Base-by-base conservation (phyloP, 495 filamentous ascomycete genomes). In the Penicillium mononematosum region DNA sequence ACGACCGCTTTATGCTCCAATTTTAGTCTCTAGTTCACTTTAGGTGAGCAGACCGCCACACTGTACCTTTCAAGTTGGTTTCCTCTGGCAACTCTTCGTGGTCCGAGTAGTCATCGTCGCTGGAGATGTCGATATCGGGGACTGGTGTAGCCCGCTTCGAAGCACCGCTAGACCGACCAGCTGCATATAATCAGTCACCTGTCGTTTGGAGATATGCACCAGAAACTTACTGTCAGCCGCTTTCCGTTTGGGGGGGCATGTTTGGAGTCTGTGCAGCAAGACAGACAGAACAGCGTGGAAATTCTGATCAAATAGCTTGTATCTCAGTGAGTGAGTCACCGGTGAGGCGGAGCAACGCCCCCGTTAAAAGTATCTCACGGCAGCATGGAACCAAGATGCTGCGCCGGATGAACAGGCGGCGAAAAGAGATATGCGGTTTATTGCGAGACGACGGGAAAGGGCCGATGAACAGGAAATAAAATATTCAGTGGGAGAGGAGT, bases 231-330 rank as follows among this genome's bases (percentile, higher is more conserved):
- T 81, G 41, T 83, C 75, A 58, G 83, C 70, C 48, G 89, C 89
- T 75, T 94, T 92, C 70, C 90, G 83, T 75, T 94, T 94, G 8
- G 81, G 77, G 77, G 45, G 88, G 85, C 89, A 92, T 92, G 41
- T 38, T 69, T 61, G 25, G 14, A 29, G 17, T 36, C 45, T 56
- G 6, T 39, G 49, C 17, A 39, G 12, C 10, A 11, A 22, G 10
- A 16, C 3, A 3, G 19, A 38, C 20, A 16, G 34, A 36, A 17
- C 11, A 36, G 32, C 2, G 2, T 11, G 39, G 17, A 43, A 19
- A 0, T 17, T 36, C 16, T 9, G 31, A 38, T 11, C 16, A 9
- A n/a, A 12, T 0, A 41, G 16, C 24, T 2, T 29, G 27, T 19
- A 31, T 22, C 20, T 5, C 32, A 25, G 31, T n/a, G 27, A 25